Percentiles rank a stretch among this genome's conserved stretches.
Evolutionary conservation across 1,284 basidiomycete species (phyloP).

Genomic region (Boletellus deceptivus): DNA sequence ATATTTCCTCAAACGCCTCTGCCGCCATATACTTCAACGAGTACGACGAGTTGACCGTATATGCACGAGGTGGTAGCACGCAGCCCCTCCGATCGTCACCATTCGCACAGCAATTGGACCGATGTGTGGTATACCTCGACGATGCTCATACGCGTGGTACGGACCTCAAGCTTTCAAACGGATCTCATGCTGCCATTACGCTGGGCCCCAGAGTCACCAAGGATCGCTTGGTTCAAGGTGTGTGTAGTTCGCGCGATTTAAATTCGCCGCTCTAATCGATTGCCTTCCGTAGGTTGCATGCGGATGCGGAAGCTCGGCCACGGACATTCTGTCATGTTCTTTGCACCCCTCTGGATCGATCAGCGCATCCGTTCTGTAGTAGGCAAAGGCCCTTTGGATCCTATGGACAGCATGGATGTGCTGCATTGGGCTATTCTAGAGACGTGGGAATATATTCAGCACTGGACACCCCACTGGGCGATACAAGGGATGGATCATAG

Average conservation of each 20-base stretch:
- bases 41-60: constrained; percentile 42
- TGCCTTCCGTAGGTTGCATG: constrained; percentile 43
- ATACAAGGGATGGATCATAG: constrained; percentile 46
- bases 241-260: not conserved
- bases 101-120: constrained; percentile 41
- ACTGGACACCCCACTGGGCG: constrained; percentile 43
- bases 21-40: constrained; percentile 51
- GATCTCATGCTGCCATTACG: constrained; percentile 49
- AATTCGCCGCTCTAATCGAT: not conserved
- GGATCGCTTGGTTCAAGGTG: constrained; percentile 54
- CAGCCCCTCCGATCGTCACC: constrained; percentile 45
- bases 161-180: constrained; percentile 42
- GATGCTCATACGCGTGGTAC: constrained; percentile 47
- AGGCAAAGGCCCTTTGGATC: constrained; percentile 1
- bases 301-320: constrained; percentile 50
- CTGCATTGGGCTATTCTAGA: constrained; percentile 46
- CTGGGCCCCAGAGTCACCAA: constrained; percentile 54
- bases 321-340: constrained; percentile 50
- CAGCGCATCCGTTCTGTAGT: constrained; percentile 35
- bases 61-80: constrained; percentile 37
- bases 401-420: constrained; percentile 35
- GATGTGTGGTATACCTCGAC: constrained; percentile 53
- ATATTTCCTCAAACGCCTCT: constrained; percentile 25
- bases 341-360: constrained; percentile 48
- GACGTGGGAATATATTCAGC: constrained; percentile 44